Conservation (phyloP, 257 asterid genomes). For the Coffea canephora region DNA sequence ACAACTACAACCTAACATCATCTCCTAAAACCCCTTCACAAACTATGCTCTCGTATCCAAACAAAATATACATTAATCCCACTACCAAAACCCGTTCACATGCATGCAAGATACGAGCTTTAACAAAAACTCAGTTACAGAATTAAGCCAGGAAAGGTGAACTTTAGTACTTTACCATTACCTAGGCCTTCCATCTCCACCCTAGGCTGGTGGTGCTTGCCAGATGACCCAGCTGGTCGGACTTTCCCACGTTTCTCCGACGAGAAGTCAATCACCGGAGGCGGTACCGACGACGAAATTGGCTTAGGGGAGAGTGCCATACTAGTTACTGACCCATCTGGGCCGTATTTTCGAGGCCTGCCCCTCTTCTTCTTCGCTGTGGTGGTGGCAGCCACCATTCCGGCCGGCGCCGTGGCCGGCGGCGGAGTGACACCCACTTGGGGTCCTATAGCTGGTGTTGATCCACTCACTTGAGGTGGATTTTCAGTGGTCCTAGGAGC, state of each 20-base stretch:
- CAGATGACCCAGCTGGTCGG: slow-evolving; percentile 46
- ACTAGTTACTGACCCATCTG: slow-evolving; percentile 61
- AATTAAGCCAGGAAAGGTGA: not conserved
- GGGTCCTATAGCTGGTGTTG: slow-evolving; percentile 37
- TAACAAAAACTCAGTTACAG: not conserved
- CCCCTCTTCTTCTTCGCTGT: slow-evolving; percentile 80
- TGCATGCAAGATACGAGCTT: slow-evolving; percentile 36
- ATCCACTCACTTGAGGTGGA: slow-evolving; percentile 41
- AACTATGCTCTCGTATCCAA: slow-evolving; percentile 19
- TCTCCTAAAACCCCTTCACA: slow-evolving; percentile 12
- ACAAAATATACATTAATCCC: slow-evolving; percentile 8
- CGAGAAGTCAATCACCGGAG: slow-evolving; percentile 90
- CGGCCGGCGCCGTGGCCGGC: slow-evolving; percentile 26
- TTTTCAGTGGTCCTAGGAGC: slow-evolving; percentile 66
- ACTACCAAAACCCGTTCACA: slow-evolving; percentile 20
- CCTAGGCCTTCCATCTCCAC: slow-evolving; percentile 52
- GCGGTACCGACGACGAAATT: slow-evolving; percentile 75
- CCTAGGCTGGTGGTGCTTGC: slow-evolving; percentile 45
- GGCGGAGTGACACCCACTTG: slow-evolving; percentile 30
- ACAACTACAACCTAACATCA: slow-evolving; percentile 38
- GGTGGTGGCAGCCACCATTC: slow-evolving; percentile 19
- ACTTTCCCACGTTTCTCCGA: slow-evolving; percentile 64
- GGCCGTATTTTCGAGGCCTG: slow-evolving; percentile 83
- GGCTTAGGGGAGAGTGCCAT: slow-evolving; percentile 78
- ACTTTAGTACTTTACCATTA: slow-evolving; percentile 22